phyloP scores from a whole-genome alignment of 352 stramenopile species.

The Phytophthora rubi region DNA sequence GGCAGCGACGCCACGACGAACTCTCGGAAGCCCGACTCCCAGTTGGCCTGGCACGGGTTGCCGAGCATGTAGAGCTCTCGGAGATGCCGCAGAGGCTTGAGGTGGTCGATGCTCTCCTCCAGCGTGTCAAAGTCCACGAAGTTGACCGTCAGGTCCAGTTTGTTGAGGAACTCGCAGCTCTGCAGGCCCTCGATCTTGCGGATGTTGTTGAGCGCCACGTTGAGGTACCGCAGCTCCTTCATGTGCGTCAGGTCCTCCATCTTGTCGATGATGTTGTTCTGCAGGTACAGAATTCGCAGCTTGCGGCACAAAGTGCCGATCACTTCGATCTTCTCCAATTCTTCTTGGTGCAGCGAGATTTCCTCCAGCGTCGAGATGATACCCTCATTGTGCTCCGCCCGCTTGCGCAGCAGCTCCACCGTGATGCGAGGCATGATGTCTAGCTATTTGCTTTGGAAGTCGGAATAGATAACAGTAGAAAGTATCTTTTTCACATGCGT shows the following conservation, averaged over 20 bases:
- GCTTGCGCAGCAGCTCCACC: conserved; percentile 82
- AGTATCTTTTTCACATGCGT: too few relatives aligned
- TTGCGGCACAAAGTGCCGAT: conserved; percentile 91
- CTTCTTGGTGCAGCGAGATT: conserved; percentile 92
- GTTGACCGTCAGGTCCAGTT: conserved; percentile 96
- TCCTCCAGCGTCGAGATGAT: conserved; percentile 94
- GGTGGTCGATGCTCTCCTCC: conserved; percentile 84
- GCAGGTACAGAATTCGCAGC: conserved; percentile 95
- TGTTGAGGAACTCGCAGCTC: conserved; percentile 91
- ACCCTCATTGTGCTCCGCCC: conserved; percentile 95
- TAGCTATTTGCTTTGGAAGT: too few relatives aligned
- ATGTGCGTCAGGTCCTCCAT: conserved; percentile 94
- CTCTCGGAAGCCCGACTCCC: conserved; percentile 69
- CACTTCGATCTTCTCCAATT: conserved; percentile 93
- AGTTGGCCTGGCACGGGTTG: conserved; percentile 89
- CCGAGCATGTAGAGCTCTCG: conserved; percentile 95
- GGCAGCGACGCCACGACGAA: conserved; percentile 91
- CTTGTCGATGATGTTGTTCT: conserved; percentile 97
- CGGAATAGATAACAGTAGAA: too few relatives aligned
- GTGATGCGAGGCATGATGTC: conserved; percentile 74
- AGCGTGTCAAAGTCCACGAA: conserved; percentile 94
- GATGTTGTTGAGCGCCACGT: conserved; percentile 96
- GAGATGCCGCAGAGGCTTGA: conserved; percentile 82
- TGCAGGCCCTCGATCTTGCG: conserved; percentile 86
- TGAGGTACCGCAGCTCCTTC: conserved; percentile 95